Evolutionary conservation across 75 land plant genomes (phyloP).

Genomic region (Gnetum montanum): DNA sequence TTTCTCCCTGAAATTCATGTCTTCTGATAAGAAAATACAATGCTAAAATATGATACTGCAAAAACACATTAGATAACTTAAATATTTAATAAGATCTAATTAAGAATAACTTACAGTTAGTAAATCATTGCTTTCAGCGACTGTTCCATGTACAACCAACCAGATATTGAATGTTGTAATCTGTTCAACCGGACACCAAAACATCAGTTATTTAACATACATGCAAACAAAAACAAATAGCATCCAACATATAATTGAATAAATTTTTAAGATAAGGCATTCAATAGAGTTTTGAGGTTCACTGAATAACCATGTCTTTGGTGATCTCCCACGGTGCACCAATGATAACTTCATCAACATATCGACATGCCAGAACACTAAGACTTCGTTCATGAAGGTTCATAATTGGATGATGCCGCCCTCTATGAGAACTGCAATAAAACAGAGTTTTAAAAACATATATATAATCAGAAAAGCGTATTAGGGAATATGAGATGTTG

Average conservation of each 20-base stretch:
- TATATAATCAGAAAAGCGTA: not conserved
- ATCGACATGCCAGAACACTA: slow-evolving; percentile 94
- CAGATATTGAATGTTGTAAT: slow-evolving; percentile 95
- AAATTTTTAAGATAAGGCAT: too few species aligned
- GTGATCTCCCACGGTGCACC: slow-evolving; percentile 97
- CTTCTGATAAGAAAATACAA: too few species aligned
- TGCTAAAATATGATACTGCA: too few species aligned
- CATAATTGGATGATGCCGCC: slow-evolving; percentile 95
- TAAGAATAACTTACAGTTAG: too few species aligned
- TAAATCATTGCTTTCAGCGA: slow-evolving; percentile 71
- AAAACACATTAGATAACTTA: too few species aligned
- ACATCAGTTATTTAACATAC: not conserved
- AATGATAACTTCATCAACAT: slow-evolving; percentile 96
- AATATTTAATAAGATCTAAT: too few species aligned
- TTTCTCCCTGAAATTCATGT: slow-evolving; percentile 61
- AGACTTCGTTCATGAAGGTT: slow-evolving; percentile 95
- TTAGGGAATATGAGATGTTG: too few species aligned
- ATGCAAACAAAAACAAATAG: too few species aligned
- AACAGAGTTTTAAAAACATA: not conserved
- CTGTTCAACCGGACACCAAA: slow-evolving; percentile 28
- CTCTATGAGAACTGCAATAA: slow-evolving; percentile 61
- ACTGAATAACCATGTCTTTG: slow-evolving; percentile 82
- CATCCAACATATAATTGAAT: too few species aligned
- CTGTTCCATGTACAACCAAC: slow-evolving; percentile 91
- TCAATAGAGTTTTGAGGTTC: too few species aligned